phyloP scores from a whole-genome alignment of 208 protist species.

The Acanthamoeba sp. region DNA sequence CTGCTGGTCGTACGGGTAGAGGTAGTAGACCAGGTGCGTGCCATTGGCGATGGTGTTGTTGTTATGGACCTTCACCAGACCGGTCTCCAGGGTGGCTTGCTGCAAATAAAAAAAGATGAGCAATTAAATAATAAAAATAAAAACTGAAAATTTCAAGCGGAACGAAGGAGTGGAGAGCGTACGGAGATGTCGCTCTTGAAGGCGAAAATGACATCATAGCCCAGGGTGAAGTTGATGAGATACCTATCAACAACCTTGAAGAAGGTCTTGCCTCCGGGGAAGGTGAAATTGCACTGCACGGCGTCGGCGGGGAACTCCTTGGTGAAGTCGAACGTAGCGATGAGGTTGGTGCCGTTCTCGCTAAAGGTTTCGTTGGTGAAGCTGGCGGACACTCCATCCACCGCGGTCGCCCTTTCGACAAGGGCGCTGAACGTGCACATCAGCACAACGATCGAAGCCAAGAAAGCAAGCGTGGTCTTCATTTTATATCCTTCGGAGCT shows the following conservation, averaged over 20 bases:
- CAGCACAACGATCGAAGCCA: neutral
- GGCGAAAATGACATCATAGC: neutral
- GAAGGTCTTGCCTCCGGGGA: neutral
- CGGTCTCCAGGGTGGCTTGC: neutral
- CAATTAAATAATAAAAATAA: neutral
- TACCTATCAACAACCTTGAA: neutral
- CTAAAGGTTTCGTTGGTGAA: neutral
- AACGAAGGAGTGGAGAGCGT: neutral
- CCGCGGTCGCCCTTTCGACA: neutral
- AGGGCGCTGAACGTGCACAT: neutral
- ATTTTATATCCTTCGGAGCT: neutral
- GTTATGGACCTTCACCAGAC: neutral
- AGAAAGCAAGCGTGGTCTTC: too few relatives aligned
- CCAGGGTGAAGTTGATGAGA: neutral
- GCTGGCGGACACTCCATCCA: neutral
- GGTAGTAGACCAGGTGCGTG: neutral
- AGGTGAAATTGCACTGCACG: slow-evolving; percentile 15
- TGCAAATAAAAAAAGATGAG: neutral
- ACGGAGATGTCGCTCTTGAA: neutral
- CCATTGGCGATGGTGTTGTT: neutral
- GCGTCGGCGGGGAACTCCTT: neutral
- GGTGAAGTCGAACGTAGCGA: neutral
- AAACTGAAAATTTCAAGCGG: neutral
- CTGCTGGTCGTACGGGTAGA: neutral
- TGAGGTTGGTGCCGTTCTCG: slow-evolving; percentile 32